Percentiles rank a stretch among this genome's conserved stretches.
phyloP scores from a whole-genome alignment of 495 filamentous ascomycete genomes.

The Darksidea phi region DNA sequence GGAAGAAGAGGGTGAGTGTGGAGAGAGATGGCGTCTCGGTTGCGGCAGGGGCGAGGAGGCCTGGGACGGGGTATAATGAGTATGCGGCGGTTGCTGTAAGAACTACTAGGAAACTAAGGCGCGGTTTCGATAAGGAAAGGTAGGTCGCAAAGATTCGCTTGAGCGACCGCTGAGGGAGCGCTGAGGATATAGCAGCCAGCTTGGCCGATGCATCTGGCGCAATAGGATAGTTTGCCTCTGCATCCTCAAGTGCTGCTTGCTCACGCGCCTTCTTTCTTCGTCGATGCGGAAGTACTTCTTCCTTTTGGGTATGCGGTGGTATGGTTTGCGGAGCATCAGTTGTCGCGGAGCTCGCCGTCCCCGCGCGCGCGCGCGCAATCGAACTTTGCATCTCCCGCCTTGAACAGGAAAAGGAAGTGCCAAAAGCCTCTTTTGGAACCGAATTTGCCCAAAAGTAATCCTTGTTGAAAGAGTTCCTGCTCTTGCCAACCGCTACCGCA shows the following conservation, averaged over 20 bases:
- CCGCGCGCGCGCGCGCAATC: background rate
- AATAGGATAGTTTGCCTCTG: slow-evolving; percentile 45
- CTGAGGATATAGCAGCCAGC: slow-evolving; percentile 69
- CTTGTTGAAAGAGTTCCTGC: slow-evolving; percentile 29
- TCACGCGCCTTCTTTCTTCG: slow-evolving; percentile 39
- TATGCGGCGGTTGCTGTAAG: slow-evolving; percentile 90
- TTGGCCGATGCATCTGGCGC: slow-evolving; percentile 82
- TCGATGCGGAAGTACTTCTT: slow-evolving; percentile 41
- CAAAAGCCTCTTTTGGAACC: slow-evolving; percentile 23
- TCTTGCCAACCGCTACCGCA: slow-evolving; percentile 22
- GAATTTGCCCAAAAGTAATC: slow-evolving; percentile 40
- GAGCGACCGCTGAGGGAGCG: slow-evolving; percentile 65
- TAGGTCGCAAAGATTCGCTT: slow-evolving; percentile 77
- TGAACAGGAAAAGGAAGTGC: slow-evolving; percentile 9
- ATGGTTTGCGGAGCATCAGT: background rate
- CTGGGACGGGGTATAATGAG: slow-evolving; percentile 84
- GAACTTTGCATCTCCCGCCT: slow-evolving; percentile 29
- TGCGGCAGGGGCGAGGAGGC: slow-evolving; percentile 67
- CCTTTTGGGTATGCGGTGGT: background rate
- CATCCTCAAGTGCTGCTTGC: slow-evolving; percentile 6
- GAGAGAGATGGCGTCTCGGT: slow-evolving; percentile 79
- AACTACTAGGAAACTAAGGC: slow-evolving; percentile 86
- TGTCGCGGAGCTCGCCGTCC: background rate
- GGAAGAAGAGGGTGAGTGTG: slow-evolving; percentile 85
- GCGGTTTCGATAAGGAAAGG: slow-evolving; percentile 90